Percentiles rank a stretch among this genome's conserved stretches.
phyloP scores from a whole-genome alignment of 2,329 filamentous ascomycete genomes.

The Pseudocercospora musae region DNA sequence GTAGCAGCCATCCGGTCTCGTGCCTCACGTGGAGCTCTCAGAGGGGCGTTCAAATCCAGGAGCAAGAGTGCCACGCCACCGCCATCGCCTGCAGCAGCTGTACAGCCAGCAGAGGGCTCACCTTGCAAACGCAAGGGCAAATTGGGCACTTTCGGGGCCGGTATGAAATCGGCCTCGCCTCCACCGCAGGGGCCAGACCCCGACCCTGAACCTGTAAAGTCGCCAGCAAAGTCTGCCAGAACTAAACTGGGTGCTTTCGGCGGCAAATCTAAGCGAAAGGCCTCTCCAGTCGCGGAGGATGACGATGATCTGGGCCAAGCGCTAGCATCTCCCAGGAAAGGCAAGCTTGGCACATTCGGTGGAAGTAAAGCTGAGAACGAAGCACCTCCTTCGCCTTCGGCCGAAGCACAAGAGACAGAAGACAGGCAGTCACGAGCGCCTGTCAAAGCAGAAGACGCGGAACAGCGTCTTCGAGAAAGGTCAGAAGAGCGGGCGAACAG shows the following conservation, averaged over 20 bases:
- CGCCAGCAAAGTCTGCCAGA: neutral
- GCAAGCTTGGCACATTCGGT: slow-evolving; percentile 10
- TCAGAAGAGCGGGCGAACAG: slow-evolving; percentile 54
- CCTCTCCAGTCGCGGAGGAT: neutral
- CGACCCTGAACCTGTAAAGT: neutral
- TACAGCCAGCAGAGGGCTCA: neutral
- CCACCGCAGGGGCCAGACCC: neutral
- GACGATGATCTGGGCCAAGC: neutral
- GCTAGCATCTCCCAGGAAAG: neutral
- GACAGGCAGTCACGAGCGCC: neutral
- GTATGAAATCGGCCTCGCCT: neutral
- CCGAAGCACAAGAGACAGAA: neutral
- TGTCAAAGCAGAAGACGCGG: neutral
- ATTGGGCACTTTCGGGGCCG: slow-evolving; percentile 7
- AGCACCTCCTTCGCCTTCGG: neutral
- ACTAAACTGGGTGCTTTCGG: slow-evolving; percentile 9
- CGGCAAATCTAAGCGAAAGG: neutral
- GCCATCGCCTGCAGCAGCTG: neutral
- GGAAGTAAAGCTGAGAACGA: slow-evolving; percentile 3
- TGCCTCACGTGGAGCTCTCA: neutral
- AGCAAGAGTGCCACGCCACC: neutral
- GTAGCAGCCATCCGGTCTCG: neutral
- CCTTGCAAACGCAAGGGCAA: neutral
- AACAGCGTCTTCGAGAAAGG: slow-evolving; percentile 35
- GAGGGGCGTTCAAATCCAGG: neutral